Evolutionary conservation across 2,329 filamentous ascomycete species (phyloP), one percentile per base, ranked within the genome.

Genomic region (Elsinoe fawcettii): DNA sequence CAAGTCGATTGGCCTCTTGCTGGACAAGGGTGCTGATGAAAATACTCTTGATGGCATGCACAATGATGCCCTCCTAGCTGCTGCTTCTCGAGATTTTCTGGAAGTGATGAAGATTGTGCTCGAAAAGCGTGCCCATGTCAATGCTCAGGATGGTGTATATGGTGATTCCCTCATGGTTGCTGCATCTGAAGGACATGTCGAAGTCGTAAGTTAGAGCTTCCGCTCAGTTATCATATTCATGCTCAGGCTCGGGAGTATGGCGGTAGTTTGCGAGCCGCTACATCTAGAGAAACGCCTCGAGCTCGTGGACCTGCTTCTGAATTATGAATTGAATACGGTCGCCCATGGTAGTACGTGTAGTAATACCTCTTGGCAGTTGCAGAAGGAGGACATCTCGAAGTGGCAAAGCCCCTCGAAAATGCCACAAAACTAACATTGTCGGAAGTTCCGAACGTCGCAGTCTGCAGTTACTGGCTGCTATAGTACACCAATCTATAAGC

Each of bases 171-270:
- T 51, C 25, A 14, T 9, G 22, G 47, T 23, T 51, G 47, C 47
- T 32, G 23, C 25, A 32, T 51, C 16, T 12, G 23, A 16, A 30
- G 47, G n/a, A 51, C 11, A 54, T 3, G 11, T 22, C 12, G 8
- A 22, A 12, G 30, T 65, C 12, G 59, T 66, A 58, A 62, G 32
- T 53, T 62, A 9, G 60, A 66, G 2, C 54, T 68, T 3, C 57
- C 59, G 22, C 62, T 60, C 36, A 60, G 60, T 11, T 63, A 64
- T 7, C 60, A 67, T 44, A 59, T 66, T 54, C 64, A 68, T 58
- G 58, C 54, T 12, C 36, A 56, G 30, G 57, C 34, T 23, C 59
- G 58, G 51, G 14, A n/a, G 1, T 43, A 55, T 11, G 58, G 59
- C 30, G 62, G 20, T 16, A 61, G 61, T 32, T n/a, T n/a, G n/a